A percentile compares a stretch with the other conserved stretches of the same genome.
Evolutionary conservation across 192 early-diverging fungal genomes (phyloP).

Genomic region (Coemansia aciculifera): DNA sequence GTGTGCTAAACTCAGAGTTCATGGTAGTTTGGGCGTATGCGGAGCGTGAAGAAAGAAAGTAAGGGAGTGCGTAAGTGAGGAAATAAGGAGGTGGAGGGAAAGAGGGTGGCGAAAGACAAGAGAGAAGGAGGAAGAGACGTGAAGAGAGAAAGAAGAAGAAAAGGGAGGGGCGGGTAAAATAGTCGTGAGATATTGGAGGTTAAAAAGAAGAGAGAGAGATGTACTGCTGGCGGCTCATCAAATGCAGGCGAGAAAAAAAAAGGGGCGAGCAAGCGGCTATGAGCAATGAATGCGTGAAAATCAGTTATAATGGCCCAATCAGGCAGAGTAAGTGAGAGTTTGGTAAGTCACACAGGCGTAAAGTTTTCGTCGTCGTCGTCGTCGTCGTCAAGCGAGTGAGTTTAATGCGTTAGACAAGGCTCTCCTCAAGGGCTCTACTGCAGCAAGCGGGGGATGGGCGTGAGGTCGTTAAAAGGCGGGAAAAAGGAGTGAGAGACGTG

Average conservation of each 20-base stretch:
- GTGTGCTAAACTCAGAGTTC: slow-evolving; percentile 54
- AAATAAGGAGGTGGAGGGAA: slow-evolving; percentile 8
- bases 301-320: background rate
- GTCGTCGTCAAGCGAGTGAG: background rate
- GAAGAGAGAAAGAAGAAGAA: background rate
- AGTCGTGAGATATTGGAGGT: background rate
- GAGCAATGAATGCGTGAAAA: slow-evolving; percentile 8
- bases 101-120: slow-evolving; percentile 3
- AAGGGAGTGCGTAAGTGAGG: slow-evolving; percentile 18
- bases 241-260: slow-evolving; percentile 10
- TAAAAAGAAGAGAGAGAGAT: background rate
- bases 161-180: background rate
- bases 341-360: slow-evolving; percentile 11
- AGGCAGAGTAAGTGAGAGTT: slow-evolving; percentile 4
- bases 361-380: too few relatives aligned
- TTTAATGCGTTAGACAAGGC: background rate
- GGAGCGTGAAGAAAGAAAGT: slow-evolving; percentile 17
- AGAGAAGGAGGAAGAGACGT: slow-evolving; percentile 6
- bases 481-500: slow-evolving; percentile 1
- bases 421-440: slow-evolving; percentile 23
- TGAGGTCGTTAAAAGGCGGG: slow-evolving; percentile 18
- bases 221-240: slow-evolving; percentile 12
- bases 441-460: slow-evolving; percentile 6
- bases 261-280: background rate
- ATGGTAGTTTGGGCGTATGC: slow-evolving; percentile 30